Conservation (phyloP, 208 protist species). For the Strigomonas galati region DNA sequence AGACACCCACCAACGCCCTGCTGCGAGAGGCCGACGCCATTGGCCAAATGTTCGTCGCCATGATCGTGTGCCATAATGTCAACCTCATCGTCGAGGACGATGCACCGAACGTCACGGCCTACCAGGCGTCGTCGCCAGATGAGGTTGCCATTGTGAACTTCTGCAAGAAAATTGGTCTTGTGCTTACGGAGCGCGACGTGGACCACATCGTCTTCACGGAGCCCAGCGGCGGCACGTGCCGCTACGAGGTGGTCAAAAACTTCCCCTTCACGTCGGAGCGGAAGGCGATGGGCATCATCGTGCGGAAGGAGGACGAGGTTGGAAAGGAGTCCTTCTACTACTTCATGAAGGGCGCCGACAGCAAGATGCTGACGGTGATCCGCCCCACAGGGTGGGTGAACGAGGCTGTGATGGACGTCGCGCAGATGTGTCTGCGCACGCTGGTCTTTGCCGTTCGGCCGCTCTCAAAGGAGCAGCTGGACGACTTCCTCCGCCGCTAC, state of each 20-base stretch:
- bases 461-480: constrained; percentile 84
- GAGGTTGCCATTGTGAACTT: constrained; percentile 96
- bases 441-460: constrained; percentile 89
- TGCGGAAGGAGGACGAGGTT: constrained; percentile 33
- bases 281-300: constrained; percentile 98
- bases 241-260: constrained; percentile 93
- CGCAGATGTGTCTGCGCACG: constrained; percentile 95
- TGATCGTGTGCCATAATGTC: constrained; percentile 97
- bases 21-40: constrained; percentile 54
- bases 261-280: constrained; percentile 98
- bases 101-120: constrained; percentile 19
- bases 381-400: constrained; percentile 92
- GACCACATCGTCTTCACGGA: constrained; percentile 49
- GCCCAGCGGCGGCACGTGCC: constrained; percentile 20
- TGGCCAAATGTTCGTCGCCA: constrained; percentile 68
- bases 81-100: constrained; percentile 75
- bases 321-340: constrained; percentile 35
- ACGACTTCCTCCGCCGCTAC: constrained; percentile 67
- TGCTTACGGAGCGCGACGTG: constrained; percentile 47
- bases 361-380: constrained; percentile 91
- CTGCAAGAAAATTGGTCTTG: constrained; percentile 76
- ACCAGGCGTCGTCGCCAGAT: constrained; percentile 93
- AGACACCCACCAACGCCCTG: constrained; percentile 12
- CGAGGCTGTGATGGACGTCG: constrained; percentile 96
- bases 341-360: constrained; percentile 97